These are phyloP conservation scores for Fusarium chlamydosporum DNA, from an alignment of 2,329 filamentous ascomycete genomes.

Conservation along the genomic window DNA sequence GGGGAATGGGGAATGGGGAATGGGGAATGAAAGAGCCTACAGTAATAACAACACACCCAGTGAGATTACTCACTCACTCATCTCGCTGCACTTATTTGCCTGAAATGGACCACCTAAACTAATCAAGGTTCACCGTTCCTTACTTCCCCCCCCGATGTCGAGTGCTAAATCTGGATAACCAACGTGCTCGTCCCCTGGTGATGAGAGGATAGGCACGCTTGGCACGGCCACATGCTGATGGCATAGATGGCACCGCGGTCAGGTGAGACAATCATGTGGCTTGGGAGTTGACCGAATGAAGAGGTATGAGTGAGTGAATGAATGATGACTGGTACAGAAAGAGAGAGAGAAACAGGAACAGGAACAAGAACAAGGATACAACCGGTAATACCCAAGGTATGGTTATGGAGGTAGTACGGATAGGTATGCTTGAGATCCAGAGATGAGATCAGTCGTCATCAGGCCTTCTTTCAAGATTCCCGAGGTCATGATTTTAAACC, in stretches of 20 bases:
- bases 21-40: conserved; percentile 6
- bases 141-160: conserved; percentile 35
- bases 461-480: conserved; percentile 9
- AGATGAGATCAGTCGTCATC: conserved; percentile 35
- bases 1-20: neutral
- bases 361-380: neutral
- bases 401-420: neutral
- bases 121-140: conserved; percentile 41
- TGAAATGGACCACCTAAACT: conserved; percentile 16
- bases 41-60: conserved; percentile 32
- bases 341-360: conserved; percentile 9
- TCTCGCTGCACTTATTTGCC: conserved; percentile 2
- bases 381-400: conserved; percentile 4
- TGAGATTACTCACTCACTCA: conserved; percentile 7
- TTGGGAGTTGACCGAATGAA: conserved; percentile 31
- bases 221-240: conserved; percentile 39
- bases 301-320: conserved; percentile 33
- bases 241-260: conserved; percentile 51
- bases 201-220: conserved; percentile 40
- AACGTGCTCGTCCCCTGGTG: conserved; percentile 34
- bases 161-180: conserved; percentile 38
- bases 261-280: conserved; percentile 52
- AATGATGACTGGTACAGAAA: conserved; percentile 8
- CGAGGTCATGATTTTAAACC: conserved; percentile 25
- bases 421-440: neutral